phyloP scores from a whole-genome alignment of 202 grass and related monocot genomes.

The Bolboschoenoplectus hybrid region DNA sequence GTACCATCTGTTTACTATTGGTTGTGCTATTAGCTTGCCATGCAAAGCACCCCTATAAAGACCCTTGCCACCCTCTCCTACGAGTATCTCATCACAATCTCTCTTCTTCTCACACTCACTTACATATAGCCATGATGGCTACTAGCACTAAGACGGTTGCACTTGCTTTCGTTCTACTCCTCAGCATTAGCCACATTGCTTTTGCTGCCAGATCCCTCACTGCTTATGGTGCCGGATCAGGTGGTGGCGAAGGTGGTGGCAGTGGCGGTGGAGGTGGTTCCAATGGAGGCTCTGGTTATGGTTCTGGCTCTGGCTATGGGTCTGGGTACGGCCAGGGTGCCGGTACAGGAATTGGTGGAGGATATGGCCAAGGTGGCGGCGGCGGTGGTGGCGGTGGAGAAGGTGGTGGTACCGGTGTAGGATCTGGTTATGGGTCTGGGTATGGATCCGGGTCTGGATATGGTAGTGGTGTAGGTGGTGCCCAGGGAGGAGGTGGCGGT shows the following conservation, averaged over 20 bases:
- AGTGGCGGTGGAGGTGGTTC: not conserved
- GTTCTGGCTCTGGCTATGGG: not conserved
- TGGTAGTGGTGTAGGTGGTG: conserved; percentile 24
- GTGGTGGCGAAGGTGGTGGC: conserved; percentile 19
- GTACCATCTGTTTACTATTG: conserved; percentile 8
- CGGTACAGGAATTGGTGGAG: conserved; percentile 19
- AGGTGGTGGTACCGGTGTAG: conserved; percentile 13
- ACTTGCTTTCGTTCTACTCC: conserved; percentile 32
- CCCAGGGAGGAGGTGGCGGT: not conserved
- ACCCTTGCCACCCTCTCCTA: not conserved
- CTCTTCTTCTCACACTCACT: conserved; percentile 20
- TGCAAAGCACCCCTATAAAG: conserved; percentile 34
- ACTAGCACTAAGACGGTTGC: conserved; percentile 32
- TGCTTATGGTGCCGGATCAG: conserved; percentile 27
- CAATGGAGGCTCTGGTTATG: not conserved
- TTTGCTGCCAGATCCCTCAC: conserved; percentile 27
- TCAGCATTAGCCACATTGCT: conserved; percentile 28
- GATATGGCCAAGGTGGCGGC: not conserved
- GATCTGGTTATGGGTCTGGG: not conserved
- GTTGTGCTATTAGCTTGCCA: not conserved
- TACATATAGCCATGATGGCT: conserved; percentile 27
- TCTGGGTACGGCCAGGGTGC: not conserved
- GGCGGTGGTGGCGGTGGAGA: conserved; percentile 2
- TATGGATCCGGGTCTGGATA: not conserved
- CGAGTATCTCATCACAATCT: conserved; percentile 19